Conservation (phyloP, 2,329 filamentous ascomycete genomes). For the Colletotrichum sp. region DNA sequence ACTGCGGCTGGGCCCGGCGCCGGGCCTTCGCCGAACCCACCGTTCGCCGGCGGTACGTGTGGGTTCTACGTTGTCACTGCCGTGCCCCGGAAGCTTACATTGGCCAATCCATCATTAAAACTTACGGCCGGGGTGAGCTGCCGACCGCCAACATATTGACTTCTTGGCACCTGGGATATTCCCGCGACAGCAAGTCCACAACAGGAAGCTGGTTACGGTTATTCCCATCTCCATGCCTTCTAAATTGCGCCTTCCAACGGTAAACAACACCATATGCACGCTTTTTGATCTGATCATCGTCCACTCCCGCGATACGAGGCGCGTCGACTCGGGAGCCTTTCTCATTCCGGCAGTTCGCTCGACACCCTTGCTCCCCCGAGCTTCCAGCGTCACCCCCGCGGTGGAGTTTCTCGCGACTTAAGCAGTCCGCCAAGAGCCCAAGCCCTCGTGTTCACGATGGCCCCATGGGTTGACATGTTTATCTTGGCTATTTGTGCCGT, state of each 20-base stretch:
- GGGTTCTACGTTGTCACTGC: no score
- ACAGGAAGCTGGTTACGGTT: background rate
- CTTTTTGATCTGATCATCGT: background rate
- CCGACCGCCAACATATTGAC: background rate
- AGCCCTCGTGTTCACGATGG: slow-evolving; percentile 10
- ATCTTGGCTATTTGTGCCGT: background rate
- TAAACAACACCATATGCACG: background rate
- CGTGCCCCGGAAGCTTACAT: background rate
- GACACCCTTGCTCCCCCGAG: background rate
- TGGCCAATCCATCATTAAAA: accelerated
- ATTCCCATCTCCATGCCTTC: accelerated
- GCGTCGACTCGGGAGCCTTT: background rate
- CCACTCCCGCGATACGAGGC: background rate
- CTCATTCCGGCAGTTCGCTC: slow-evolving; percentile 5
- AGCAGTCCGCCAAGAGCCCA: background rate
- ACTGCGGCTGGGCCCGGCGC: no score
- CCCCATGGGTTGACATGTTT: background rate
- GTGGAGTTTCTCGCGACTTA: background rate
- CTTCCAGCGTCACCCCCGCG: background rate
- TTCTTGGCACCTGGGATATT: background rate
- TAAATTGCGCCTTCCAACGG: background rate
- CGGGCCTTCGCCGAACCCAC: no score
- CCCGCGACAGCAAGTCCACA: background rate
- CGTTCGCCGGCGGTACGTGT: no score
- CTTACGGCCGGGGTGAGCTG: background rate